Percentiles rank a stretch among this genome's conserved stretches.
phyloP scores from a whole-genome alignment of 2,329 filamentous ascomycete genomes.

The Ophiocordyceps unilateralis region DNA sequence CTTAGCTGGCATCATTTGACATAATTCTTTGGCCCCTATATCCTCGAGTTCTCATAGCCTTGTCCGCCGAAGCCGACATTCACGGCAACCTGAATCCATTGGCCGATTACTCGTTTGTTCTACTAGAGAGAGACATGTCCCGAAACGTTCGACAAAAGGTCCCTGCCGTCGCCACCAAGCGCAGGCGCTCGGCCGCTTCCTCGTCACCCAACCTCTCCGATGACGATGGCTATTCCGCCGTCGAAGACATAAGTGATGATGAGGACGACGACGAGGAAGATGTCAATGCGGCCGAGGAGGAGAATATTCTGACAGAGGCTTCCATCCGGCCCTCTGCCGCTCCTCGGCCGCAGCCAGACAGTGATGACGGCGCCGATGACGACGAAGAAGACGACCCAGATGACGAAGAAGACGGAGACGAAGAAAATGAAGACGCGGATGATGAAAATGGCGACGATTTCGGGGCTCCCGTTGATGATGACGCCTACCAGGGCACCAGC shows the following conservation, averaged over 20 bases:
- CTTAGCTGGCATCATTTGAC: not conserved
- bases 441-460: conserved; percentile 20
- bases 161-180: conserved; percentile 26
- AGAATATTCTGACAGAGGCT: conserved; percentile 43
- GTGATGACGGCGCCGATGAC: conserved; percentile 1
- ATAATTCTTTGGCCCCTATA: not conserved
- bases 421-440: conserved; percentile 21
- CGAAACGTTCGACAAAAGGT: conserved; percentile 34
- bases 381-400: conserved; percentile 15
- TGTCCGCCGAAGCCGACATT: not conserved
- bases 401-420: conserved; percentile 21
- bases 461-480: conserved; percentile 20
- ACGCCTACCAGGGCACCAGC: not conserved
- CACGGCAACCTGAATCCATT: not conserved
- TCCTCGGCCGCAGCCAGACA: conserved; percentile 30
- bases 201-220: conserved; percentile 43
- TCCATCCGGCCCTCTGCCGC: conserved; percentile 21
- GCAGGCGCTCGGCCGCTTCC: conserved; percentile 32
- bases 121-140: conserved; percentile 32
- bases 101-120: too few relatives aligned
- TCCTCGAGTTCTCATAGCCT: too few relatives aligned
- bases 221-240: conserved; percentile 59
- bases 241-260: conserved; percentile 65
- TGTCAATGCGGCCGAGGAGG: conserved; percentile 63
- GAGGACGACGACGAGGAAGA: conserved; percentile 65